Conservation (phyloP, 2,329 filamentous ascomycete genomes). For the Penicillium sp. region DNA sequence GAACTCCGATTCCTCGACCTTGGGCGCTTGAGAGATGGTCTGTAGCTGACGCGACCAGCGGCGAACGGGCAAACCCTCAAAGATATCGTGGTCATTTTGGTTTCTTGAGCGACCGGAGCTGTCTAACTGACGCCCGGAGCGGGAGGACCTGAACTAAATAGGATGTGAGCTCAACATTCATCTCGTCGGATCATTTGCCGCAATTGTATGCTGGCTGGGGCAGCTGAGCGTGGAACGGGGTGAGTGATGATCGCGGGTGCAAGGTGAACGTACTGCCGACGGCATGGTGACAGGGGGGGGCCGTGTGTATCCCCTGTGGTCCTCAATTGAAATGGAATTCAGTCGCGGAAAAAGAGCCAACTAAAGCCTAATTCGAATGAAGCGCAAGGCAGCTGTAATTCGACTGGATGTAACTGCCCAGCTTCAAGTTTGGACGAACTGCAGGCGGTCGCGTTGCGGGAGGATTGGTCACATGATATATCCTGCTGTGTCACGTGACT, state of each 20-base stretch:
- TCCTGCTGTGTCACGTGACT: no score
- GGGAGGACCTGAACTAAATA: constrained; percentile 59
- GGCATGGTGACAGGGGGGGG: constrained; percentile 32
- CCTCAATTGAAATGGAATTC: no score
- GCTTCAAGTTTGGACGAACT: no score
- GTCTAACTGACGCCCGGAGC: constrained; percentile 62
- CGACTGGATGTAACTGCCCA: no score
- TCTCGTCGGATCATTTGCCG: background rate
- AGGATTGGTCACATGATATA: no score
- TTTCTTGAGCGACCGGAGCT: constrained; percentile 45
- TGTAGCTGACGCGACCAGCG: constrained; percentile 82
- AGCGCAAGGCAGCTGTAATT: no score
- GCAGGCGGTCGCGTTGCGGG: no score
- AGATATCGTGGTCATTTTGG: constrained; percentile 68
- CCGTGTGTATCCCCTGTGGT: constrained; percentile 11
- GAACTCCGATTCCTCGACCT: constrained; percentile 60
- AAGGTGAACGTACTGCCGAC: constrained; percentile 37
- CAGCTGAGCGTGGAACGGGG: constrained; percentile 1
- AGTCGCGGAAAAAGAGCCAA: no score
- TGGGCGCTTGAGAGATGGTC: constrained; percentile 67
- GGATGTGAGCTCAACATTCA: constrained; percentile 17
- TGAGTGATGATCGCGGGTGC: constrained; percentile 5
- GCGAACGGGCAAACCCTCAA: constrained; percentile 80
- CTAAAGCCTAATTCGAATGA: no score
- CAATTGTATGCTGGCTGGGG: background rate